Conservation (phyloP, 345 rosid species). For the Mercurialis annua region DNA sequence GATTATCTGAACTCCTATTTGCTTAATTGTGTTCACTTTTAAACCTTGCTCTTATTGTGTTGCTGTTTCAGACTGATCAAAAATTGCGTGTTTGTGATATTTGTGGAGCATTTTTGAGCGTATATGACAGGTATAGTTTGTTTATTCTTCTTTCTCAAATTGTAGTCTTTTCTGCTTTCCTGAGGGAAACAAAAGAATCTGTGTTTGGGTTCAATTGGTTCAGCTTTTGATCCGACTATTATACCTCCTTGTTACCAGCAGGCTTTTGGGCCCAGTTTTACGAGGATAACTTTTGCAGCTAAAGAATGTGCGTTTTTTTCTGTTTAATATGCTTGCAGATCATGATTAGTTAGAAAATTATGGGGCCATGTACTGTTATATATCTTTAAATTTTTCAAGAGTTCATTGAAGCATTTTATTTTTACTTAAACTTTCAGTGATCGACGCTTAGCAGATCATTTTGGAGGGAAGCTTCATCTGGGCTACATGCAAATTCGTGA, state of each 20-base stretch:
- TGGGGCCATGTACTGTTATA: conserved; percentile 22
- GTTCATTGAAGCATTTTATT: conserved; percentile 27
- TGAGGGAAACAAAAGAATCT: conserved; percentile 46
- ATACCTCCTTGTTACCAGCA: conserved; percentile 99
- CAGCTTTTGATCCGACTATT: conserved; percentile 85
- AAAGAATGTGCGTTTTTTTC: conserved; percentile 97
- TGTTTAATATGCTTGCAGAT: conserved; percentile 70
- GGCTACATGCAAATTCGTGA: conserved; percentile 98
- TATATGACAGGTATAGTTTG: conserved; percentile 80
- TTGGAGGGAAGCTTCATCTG: conserved; percentile 98
- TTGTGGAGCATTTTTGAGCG: conserved; percentile 99
- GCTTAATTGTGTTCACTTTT: neutral
- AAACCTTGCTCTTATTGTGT: neutral
- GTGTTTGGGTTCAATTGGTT: conserved; percentile 78
- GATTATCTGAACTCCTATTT: neutral
- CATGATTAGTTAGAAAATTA: conserved; percentile 49
- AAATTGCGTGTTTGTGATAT: conserved; percentile 99
- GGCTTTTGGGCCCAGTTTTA: conserved; percentile 99
- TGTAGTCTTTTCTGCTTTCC: conserved; percentile 14
- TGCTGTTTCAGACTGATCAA: conserved; percentile 88
- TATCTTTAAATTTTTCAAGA: conserved; percentile 4
- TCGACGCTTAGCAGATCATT: conserved; percentile 97
- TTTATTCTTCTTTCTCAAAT: conserved; percentile 24
- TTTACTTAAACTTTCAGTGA: conserved; percentile 65
- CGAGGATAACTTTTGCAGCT: conserved; percentile 99